phyloP scores from a whole-genome alignment of 306 rosid genomes.

The Sphenostylis stenocarpa region DNA sequence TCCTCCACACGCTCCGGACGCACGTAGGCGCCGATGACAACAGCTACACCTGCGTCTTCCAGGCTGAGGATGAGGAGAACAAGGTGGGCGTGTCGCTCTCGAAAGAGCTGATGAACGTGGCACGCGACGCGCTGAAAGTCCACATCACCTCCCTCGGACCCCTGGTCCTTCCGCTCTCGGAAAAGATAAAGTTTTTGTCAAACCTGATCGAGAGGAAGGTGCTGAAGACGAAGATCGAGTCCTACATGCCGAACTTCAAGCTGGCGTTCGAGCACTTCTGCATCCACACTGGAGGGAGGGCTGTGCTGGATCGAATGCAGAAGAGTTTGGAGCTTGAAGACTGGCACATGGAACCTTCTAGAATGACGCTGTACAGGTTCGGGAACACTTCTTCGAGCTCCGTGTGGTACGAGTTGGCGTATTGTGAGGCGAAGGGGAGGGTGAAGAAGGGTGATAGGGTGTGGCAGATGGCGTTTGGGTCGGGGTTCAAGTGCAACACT shows the following conservation, averaged over 20 bases:
- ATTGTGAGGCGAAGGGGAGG: conserved; percentile 78
- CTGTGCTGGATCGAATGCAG: conserved; percentile 74
- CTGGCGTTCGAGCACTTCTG: conserved; percentile 71
- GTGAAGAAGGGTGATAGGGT: conserved; percentile 64
- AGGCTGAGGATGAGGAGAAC: conserved; percentile 54
- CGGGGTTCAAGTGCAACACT: conserved; percentile 84
- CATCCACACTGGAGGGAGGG: conserved; percentile 56
- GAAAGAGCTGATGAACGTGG: conserved; percentile 76
- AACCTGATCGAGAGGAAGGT: conserved; percentile 56
- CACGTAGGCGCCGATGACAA: conserved; percentile 73
- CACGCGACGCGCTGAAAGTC: conserved; percentile 73
- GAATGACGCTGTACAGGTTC: conserved; percentile 68
- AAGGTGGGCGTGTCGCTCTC: conserved; percentile 65
- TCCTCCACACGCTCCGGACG: conserved; percentile 73
- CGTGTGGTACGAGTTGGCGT: conserved; percentile 80
- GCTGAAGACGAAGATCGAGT: conserved; percentile 54
- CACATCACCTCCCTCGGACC: conserved; percentile 83
- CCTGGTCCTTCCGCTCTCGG: conserved; percentile 69
- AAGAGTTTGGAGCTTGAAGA: conserved; percentile 71
- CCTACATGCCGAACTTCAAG: conserved; percentile 73
- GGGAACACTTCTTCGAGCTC: conserved; percentile 89
- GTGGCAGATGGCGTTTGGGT: conserved; percentile 92
- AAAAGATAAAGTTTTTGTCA: conserved; percentile 53
- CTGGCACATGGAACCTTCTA: conserved; percentile 83
- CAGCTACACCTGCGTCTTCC: conserved; percentile 62